Conservation (phyloP, 768 basidiomycete species). For the Mycena sanguinolenta region DNA sequence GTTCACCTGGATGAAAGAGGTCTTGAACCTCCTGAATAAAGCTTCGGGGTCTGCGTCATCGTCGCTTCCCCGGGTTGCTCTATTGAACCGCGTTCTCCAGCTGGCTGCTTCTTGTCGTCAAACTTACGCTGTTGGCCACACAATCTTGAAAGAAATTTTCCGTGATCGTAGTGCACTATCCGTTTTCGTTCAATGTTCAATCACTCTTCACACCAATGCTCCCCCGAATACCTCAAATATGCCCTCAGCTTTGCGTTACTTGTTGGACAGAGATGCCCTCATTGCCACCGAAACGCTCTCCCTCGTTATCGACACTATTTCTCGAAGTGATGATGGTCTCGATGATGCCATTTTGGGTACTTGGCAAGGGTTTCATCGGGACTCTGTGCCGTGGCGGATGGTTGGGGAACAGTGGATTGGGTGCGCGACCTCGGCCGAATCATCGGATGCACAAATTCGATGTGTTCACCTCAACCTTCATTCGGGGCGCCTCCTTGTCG, state of each 20-base stretch:
- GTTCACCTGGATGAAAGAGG: slow-evolving; percentile 53
- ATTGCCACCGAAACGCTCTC: slow-evolving; percentile 1
- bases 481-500: slow-evolving; percentile 55
- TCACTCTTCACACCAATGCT: slow-evolving; percentile 39
- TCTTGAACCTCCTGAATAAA: slow-evolving; percentile 36
- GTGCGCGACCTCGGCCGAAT: slow-evolving; percentile 36
- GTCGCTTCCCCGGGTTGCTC: slow-evolving; percentile 22
- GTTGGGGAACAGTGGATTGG: slow-evolving; percentile 46
- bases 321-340: not conserved
- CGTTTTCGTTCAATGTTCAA: slow-evolving; percentile 48
- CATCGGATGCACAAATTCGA: slow-evolving; percentile 36
- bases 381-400: slow-evolving; percentile 1
- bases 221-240: not conserved
- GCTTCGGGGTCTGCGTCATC: slow-evolving; percentile 37
- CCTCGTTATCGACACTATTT: slow-evolving; percentile 1
- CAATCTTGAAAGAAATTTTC: slow-evolving; percentile 35
- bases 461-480: slow-evolving; percentile 56
- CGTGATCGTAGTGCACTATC: slow-evolving; percentile 40
- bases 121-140: slow-evolving; percentile 37
- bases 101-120: slow-evolving; percentile 55
- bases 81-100: slow-evolving; percentile 48
- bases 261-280: slow-evolving; percentile 10
- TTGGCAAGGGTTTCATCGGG: slow-evolving; percentile 25
- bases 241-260: slow-evolving; percentile 15
- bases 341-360: slow-evolving; percentile 9